phyloP scores from a whole-genome alignment of 2,329 filamentous ascomycete genomes.

The Pseudocercospora fijiensis region DNA sequence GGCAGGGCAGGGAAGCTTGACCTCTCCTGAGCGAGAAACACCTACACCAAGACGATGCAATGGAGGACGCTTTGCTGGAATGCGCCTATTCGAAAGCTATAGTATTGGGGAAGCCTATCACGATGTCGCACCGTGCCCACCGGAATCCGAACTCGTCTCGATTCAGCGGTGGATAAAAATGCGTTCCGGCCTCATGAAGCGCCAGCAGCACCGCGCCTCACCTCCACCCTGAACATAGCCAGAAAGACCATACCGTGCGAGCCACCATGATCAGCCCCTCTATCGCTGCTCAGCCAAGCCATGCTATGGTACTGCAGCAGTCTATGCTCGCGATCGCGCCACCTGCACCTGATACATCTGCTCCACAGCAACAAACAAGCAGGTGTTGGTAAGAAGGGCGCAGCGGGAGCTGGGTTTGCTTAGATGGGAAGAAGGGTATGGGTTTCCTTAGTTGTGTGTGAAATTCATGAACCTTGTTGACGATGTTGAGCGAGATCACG shows the following conservation, averaged over 20 bases:
- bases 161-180: not conserved
- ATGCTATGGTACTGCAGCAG: not conserved
- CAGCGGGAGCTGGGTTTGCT: no score
- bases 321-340: not conserved
- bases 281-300: not conserved
- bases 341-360: slow-evolving; percentile 1
- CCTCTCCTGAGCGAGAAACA: not conserved
- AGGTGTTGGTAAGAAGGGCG: no score
- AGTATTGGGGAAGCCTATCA: no score
- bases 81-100: not conserved
- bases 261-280: not conserved
- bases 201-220: not conserved
- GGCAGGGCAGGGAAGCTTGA: not conserved
- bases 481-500: no score
- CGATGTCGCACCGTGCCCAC: not conserved
- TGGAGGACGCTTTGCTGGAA: not conserved
- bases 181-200: no score
- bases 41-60: not conserved
- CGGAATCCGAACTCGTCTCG: not conserved
- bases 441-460: no score
- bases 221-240: no score
- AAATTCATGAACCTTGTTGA: no score
- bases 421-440: no score
- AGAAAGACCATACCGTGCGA: no score
- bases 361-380: slow-evolving; percentile 15